Percentiles rank a stretch among this genome's conserved stretches.
phyloP scores from a whole-genome alignment of 2,329 filamentous ascomycete species.

The Trichoderma arundinaceum region DNA sequence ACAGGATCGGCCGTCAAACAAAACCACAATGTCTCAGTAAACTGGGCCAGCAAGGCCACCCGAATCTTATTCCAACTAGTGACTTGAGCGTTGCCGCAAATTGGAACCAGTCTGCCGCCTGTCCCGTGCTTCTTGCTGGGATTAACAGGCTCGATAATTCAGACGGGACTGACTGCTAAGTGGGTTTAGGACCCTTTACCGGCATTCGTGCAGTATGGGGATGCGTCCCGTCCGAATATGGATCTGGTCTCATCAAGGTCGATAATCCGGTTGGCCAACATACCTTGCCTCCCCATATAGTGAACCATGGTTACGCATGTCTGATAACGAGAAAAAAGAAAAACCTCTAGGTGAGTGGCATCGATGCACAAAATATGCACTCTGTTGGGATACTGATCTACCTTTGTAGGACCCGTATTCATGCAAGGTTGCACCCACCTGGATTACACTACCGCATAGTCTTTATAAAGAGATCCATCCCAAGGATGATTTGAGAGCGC shows the following conservation, averaged over 20 bases:
- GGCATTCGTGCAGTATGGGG: not conserved
- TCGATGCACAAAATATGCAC: not conserved
- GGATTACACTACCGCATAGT: not conserved
- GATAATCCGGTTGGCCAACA: conserved; percentile 9
- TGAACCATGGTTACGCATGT: conserved; percentile 29
- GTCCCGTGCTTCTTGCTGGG: conserved; percentile 11
- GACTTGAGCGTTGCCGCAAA: not conserved
- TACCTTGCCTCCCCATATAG: conserved; percentile 15
- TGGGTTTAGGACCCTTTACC: not conserved
- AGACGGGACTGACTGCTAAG: not conserved
- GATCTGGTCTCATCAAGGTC: conserved; percentile 15
- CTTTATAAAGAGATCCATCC: conserved; percentile 1
- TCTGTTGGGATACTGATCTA: conserved; percentile 5
- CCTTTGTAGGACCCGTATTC: not conserved
- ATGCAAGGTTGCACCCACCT: not conserved
- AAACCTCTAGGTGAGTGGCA: conserved; percentile 25
- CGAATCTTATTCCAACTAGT: conserved; percentile 1
- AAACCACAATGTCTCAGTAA: conserved; percentile 21
- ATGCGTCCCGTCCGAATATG: conserved; percentile 9
- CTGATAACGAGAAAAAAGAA: conserved; percentile 31
- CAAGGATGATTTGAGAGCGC: not conserved
- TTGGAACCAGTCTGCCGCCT: conserved; percentile 5
- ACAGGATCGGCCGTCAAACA: conserved; percentile 27
- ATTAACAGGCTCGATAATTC: not conserved
- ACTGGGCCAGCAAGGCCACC: conserved; percentile 10